These are phyloP conservation scores for Borealophlyctis nickersoniae DNA, from an alignment of 192 early-diverging fungal species.

Conservation along the genomic window DNA sequence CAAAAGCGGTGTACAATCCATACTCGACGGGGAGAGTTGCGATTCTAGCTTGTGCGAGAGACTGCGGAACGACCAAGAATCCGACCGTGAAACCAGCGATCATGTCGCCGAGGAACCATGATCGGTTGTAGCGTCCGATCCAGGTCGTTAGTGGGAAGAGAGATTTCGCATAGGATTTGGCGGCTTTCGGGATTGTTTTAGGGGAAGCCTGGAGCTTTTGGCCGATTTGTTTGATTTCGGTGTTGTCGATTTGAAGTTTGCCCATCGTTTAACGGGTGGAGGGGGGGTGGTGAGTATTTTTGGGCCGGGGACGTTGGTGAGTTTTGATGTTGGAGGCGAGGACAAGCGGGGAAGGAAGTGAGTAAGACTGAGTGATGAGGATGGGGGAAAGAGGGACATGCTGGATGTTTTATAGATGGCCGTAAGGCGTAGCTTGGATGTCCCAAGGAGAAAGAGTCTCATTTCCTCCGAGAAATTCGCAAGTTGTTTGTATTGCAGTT, in stretches of 20 bases:
- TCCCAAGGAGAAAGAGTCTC: no score
- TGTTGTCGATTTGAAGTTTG: neutral
- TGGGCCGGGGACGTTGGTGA: neutral
- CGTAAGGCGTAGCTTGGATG: no score
- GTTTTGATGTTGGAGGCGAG: neutral
- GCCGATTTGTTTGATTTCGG: neutral
- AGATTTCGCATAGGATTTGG: neutral
- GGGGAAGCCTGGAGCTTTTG: neutral
- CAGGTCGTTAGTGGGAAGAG: slow-evolving; percentile 8
- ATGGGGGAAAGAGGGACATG: no score
- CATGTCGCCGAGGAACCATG: slow-evolving; percentile 19
- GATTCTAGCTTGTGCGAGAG: slow-evolving; percentile 69
- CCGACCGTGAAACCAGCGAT: slow-evolving; percentile 15
- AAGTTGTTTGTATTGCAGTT: no score
- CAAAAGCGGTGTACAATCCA: slow-evolving; percentile 74
- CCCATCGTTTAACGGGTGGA: neutral
- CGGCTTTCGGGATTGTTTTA: neutral
- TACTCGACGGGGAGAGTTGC: slow-evolving; percentile 68
- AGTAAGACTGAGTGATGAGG: neutral
- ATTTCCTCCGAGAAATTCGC: no score
- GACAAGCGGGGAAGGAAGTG: neutral
- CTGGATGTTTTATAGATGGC: no score
- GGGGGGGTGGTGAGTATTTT: neutral
- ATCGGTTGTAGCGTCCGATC: slow-evolving; percentile 15
- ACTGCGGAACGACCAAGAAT: slow-evolving; percentile 19